These are phyloP conservation scores for Ceriops zippeliana DNA, from an alignment of 345 rosid genomes.

Conservation along the genomic window DNA sequence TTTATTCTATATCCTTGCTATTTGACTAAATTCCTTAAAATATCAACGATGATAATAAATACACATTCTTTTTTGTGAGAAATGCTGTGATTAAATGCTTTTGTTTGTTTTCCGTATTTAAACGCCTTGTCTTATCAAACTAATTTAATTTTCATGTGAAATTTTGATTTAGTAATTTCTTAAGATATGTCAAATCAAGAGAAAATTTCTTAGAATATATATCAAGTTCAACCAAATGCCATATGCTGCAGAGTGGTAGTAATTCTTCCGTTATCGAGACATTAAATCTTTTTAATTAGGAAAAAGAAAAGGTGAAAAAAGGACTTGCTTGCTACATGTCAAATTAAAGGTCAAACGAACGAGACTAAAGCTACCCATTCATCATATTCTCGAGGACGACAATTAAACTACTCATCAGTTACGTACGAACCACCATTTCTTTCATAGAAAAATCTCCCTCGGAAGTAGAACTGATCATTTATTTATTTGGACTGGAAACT, in stretches of 20 bases:
- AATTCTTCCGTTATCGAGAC: too few relatives aligned
- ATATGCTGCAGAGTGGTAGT: not conserved
- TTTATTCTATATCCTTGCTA: too few relatives aligned
- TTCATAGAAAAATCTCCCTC: not conserved
- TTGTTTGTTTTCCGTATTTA: not conserved
- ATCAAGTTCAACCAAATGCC: slow-evolving; percentile 12
- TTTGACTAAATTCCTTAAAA: too few relatives aligned
- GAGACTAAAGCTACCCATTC: not conserved
- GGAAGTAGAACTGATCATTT: too few relatives aligned
- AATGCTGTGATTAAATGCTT: too few relatives aligned
- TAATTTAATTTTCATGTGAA: not conserved
- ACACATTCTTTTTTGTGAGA: not conserved
- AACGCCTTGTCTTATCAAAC: not conserved
- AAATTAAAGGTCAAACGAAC: not conserved
- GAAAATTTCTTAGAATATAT: not conserved
- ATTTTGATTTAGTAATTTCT: not conserved
- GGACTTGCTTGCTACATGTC: not conserved
- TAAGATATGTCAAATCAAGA: too few relatives aligned
- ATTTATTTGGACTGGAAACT: too few relatives aligned
- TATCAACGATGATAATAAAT: too few relatives aligned
- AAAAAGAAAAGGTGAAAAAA: not conserved
- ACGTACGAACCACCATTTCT: not conserved
- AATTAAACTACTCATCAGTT: not conserved
- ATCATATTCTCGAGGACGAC: not conserved
- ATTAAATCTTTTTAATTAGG: too few relatives aligned